Conservation (phyloP, 306 rosid species). For the Quercus mongolica region DNA sequence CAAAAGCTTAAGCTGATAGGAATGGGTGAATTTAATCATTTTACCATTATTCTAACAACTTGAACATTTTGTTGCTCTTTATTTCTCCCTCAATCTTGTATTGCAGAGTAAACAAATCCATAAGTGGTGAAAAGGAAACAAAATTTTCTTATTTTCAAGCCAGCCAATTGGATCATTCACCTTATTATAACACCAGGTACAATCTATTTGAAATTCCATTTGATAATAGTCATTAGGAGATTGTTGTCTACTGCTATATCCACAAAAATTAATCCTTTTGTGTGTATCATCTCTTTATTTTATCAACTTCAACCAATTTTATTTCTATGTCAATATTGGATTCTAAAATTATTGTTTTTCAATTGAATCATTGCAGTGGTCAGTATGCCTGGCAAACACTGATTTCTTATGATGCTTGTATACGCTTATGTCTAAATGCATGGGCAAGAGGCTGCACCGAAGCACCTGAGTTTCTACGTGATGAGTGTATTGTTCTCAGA, state of each 20-base stretch:
- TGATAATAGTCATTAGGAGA: neutral
- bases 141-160: conserved; percentile 33
- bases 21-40: no score
- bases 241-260: neutral
- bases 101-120: conserved; percentile 42
- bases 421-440: conserved; percentile 87
- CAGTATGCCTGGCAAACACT: conserved; percentile 94
- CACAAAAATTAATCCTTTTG: neutral
- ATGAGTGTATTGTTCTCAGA: conserved; percentile 77
- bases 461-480: conserved; percentile 80
- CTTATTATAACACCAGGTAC: conserved; percentile 64
- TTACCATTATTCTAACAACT: no score
- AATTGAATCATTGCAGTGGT: conserved; percentile 55
- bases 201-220: neutral
- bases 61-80: neutral
- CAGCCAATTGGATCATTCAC: conserved; percentile 39
- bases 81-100: conserved; percentile 11
- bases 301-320: neutral
- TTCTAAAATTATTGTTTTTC: conserved; percentile 10
- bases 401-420: conserved; percentile 88
- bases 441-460: conserved; percentile 92
- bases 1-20: no score
- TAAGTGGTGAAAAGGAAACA: conserved; percentile 40
- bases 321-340: neutral
- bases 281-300: neutral